phyloP scores from a whole-genome alignment of 495 filamentous ascomycete genomes.

The Penicillium coffeae region DNA sequence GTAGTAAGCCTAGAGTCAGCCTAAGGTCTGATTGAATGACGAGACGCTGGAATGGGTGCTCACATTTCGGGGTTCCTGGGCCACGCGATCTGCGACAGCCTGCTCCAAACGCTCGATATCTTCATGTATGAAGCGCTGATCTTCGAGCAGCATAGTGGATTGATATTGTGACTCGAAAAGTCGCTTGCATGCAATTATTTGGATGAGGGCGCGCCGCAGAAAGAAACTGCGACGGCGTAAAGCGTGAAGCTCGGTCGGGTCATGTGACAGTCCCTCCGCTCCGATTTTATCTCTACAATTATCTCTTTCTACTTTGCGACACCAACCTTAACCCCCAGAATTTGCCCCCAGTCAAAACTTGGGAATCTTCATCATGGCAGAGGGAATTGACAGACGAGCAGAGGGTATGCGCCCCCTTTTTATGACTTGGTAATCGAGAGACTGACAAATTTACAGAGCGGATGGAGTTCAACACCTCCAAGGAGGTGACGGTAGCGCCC shows the following conservation, averaged over 20 bases:
- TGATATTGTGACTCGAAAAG: slow-evolving; percentile 2
- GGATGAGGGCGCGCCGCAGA: too few species aligned
- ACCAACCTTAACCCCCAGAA: neutral
- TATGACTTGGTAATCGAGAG: neutral
- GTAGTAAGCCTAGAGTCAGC: slow-evolving; percentile 23
- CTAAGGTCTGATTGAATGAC: neutral
- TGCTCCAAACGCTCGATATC: slow-evolving; percentile 93
- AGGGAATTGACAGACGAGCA: slow-evolving; percentile 87
- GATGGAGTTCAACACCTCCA: slow-evolving; percentile 97
- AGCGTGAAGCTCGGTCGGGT: too few species aligned
- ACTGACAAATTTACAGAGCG: slow-evolving; percentile 56
- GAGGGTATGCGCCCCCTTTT: slow-evolving; percentile 52
- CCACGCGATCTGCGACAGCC: slow-evolving; percentile 82
- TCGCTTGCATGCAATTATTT: too few species aligned
- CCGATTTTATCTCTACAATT: neutral
- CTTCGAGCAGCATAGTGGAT: slow-evolving; percentile 81
- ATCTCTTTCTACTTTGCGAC: neutral
- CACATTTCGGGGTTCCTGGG: slow-evolving; percentile 86
- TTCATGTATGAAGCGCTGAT: slow-evolving; percentile 89
- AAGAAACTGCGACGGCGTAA: too few species aligned
- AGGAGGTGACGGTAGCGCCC: slow-evolving; percentile 86
- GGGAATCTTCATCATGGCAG: slow-evolving; percentile 63
- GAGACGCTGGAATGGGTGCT: slow-evolving; percentile 28
- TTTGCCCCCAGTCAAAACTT: slow-evolving; percentile 7
- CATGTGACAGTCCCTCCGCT: slow-evolving; percentile 28